Conservation (phyloP, 192 early-diverging fungal species). For the Chytriomyces sp. region DNA sequence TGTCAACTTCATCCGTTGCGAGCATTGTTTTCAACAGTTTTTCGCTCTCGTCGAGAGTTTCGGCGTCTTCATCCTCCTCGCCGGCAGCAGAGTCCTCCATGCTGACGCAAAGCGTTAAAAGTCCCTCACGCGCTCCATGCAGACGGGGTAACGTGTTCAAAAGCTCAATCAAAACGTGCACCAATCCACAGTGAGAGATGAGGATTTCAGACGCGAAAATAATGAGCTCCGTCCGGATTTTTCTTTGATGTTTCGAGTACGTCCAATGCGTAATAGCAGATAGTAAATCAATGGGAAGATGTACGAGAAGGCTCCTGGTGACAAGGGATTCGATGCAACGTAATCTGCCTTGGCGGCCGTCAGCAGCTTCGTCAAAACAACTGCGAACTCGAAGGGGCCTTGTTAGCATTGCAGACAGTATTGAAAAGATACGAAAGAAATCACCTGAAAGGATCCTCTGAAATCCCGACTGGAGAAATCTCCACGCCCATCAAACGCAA, state of each 20-base stretch:
- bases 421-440: neutral
- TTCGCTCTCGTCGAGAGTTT: slow-evolving; percentile 40
- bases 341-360: slow-evolving; percentile 32
- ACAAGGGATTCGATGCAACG: slow-evolving; percentile 31
- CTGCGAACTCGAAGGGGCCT: neutral
- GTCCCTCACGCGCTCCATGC: slow-evolving; percentile 43
- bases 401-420: slow-evolving; percentile 8
- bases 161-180: slow-evolving; percentile 47
- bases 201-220: slow-evolving; percentile 52
- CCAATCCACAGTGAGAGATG: slow-evolving; percentile 47
- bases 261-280: slow-evolving; percentile 46
- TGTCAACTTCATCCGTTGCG: slow-evolving; percentile 40
- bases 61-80: slow-evolving; percentile 43
- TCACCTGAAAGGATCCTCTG: slow-evolving; percentile 30
- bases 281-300: slow-evolving; percentile 54
- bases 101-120: slow-evolving; percentile 44
- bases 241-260: slow-evolving; percentile 47
- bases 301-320: slow-evolving; percentile 45
- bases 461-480: slow-evolving; percentile 38
- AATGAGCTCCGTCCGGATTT: slow-evolving; percentile 45
- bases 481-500: slow-evolving; percentile 39
- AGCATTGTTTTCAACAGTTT: slow-evolving; percentile 20
- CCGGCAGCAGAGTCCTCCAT: slow-evolving; percentile 40
- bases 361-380: slow-evolving; percentile 34
- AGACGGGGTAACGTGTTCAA: slow-evolving; percentile 50